A percentile compares a stretch with the other conserved stretches of the same genome.
phyloP scores from a whole-genome alignment of 2,329 filamentous ascomycete species.

The Fonsecaea multimorphosa region DNA sequence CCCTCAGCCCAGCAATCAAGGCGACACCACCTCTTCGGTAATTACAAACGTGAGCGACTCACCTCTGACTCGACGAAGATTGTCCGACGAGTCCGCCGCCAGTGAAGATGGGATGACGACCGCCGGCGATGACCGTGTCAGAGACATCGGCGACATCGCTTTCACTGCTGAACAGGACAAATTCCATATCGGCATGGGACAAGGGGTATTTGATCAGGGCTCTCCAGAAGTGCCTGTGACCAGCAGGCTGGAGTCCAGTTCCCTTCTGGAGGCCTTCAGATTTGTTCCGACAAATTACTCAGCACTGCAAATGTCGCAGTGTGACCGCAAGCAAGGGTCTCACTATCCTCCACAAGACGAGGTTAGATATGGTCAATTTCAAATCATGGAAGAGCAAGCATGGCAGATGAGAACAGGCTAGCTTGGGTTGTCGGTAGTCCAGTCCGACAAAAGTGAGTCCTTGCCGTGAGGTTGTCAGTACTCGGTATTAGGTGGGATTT shows the following conservation, averaged over 20 bases:
- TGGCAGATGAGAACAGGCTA: background rate
- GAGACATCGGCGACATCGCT: background rate
- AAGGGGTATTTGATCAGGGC: background rate
- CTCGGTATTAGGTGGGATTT: background rate
- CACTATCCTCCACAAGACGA: background rate
- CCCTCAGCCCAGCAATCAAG: constrained; percentile 10
- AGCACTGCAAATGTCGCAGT: background rate
- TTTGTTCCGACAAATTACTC: background rate
- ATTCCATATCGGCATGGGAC: background rate
- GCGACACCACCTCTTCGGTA: constrained; percentile 9
- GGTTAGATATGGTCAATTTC: constrained; percentile 7
- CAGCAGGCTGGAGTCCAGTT: background rate
- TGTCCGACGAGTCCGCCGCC: constrained; percentile 2
- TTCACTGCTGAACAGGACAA: background rate
- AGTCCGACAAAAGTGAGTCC: background rate
- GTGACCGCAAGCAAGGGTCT: background rate
- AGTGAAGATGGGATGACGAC: background rate
- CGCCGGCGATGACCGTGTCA: background rate
- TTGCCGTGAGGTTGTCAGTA: background rate
- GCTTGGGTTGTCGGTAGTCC: background rate
- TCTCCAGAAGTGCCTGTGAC: background rate
- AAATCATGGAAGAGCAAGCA: constrained; percentile 7
- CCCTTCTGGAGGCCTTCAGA: constrained; percentile 13
- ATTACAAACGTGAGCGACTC: constrained; percentile 11
- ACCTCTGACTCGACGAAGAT: constrained; percentile 10